phyloP scores from a whole-genome alignment of 192 early-diverging fungal genomes.

The Umbelopsis ramanniana region DNA sequence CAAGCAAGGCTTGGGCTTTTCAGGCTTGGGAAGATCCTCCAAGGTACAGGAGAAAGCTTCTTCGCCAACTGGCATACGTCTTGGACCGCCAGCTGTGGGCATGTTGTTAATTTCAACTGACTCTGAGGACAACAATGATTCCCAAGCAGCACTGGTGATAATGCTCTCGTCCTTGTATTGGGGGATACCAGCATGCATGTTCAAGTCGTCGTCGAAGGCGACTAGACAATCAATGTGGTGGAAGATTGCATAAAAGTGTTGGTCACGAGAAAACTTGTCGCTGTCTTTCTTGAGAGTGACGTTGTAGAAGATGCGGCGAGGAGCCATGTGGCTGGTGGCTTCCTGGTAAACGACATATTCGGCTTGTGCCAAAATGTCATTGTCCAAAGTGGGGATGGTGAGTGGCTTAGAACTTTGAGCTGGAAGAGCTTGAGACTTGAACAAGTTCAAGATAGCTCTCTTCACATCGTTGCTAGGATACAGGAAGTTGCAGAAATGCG shows the following conservation, averaged over 20 bases:
- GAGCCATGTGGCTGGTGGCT: constrained; percentile 3
- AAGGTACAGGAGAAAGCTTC: constrained; percentile 1
- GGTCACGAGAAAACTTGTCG: background rate
- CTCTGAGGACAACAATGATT: constrained; percentile 18
- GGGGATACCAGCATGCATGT: constrained; percentile 19
- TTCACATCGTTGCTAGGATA: constrained; percentile 25
- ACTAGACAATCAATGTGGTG: constrained; percentile 20
- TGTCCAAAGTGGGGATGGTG: constrained; percentile 6
- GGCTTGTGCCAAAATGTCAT: constrained; percentile 22
- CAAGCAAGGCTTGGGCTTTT: constrained; percentile 25
- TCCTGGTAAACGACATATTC: background rate
- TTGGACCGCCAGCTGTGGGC: constrained; percentile 2
- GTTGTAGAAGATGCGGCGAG: constrained; percentile 33
- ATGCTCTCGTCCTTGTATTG: constrained; percentile 33
- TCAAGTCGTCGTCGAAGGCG: constrained; percentile 33
- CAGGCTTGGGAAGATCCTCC: background rate
- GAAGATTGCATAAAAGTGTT: constrained; percentile 26
- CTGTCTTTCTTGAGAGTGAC: constrained; percentile 30
- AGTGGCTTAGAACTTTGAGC: background rate
- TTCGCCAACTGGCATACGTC: background rate
- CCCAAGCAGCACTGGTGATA: constrained; percentile 6
- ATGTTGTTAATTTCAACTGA: constrained; percentile 18
- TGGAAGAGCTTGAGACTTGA: constrained; percentile 11
- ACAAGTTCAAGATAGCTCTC: constrained; percentile 23
- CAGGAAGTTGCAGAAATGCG: constrained; percentile 25